Conservation (phyloP, 2,329 filamentous ascomycete genomes). For the Trichophyton schoenleinii region DNA sequence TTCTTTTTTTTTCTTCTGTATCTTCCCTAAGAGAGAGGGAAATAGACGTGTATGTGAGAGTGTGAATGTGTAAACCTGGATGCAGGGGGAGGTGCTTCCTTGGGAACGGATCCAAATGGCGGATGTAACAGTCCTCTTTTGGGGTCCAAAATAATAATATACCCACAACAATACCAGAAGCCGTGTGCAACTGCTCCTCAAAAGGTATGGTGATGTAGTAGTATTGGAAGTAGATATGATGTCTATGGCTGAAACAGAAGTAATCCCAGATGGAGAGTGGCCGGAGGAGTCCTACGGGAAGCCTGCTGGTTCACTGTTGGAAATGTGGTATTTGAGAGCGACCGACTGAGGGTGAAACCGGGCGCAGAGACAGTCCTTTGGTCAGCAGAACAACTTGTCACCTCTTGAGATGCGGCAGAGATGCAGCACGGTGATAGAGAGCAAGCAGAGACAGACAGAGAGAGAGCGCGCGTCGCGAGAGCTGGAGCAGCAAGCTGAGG, state of each 20-base stretch:
- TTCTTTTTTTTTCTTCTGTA: neutral
- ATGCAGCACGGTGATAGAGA: neutral
- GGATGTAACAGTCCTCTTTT: slow-evolving; percentile 1
- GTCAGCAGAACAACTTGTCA: neutral
- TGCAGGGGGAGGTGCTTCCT: neutral
- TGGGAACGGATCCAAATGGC: neutral
- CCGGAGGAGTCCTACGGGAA: neutral
- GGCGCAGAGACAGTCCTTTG: neutral
- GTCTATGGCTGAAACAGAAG: slow-evolving; percentile 3
- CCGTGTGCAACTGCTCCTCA: slow-evolving; percentile 4
- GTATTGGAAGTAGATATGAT: neutral
- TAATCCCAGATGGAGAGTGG: neutral
- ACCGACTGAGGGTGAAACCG: neutral
- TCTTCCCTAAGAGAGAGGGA: neutral
- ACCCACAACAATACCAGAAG: slow-evolving; percentile 4
- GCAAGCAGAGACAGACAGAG: neutral
- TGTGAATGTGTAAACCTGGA: neutral
- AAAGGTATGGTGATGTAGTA: neutral
- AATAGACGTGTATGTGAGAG: too few relatives aligned
- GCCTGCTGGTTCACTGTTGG: neutral
- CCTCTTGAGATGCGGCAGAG: neutral
- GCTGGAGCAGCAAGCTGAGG: slow-evolving; percentile 10
- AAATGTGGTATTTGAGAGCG: neutral
- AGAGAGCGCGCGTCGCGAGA: neutral
- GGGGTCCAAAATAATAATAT: slow-evolving; percentile 1